Base-by-base conservation (phyloP, 257 asterid species). In the Leptodermis oblonga region DNA sequence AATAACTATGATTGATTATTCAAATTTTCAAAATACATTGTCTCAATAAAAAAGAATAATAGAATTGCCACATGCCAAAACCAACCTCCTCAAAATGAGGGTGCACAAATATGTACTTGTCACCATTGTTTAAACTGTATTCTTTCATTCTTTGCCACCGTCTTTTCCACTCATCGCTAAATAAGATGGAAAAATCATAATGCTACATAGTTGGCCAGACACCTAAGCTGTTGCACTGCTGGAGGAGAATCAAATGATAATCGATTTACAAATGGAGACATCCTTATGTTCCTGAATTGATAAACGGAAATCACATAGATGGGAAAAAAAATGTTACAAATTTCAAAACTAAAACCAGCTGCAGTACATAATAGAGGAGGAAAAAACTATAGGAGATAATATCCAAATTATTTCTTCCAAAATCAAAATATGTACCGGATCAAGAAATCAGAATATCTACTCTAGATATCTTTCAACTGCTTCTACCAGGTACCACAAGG, bases 81-180 rank as follows among this genome's bases (percentile, higher is more conserved):
- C 90, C 76, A 72, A 94, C 99, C 99, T 94, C 99, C 85, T 94
- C 99, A 76, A 86, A 94, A 70, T 98, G 99, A 79, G 91, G 99
- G 79, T 94, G 99, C 77, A 94, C 97, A 36, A 98, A 94, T 42
- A 94, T 82, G 62, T 94, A 94, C 69, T 91, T 94, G 72, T 97
- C 99, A 74, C 95, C 84, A 79, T 84, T 86, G 76, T 80, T 89
- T 76, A 84, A 87, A 84, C 98, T 94, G 41, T 70, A 85, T 65
- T 86, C 87, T 83, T 83, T 89, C 99, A 94, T 94, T 83, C 96
- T 88, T n/a, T 65, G 85, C 80, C 73, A 89, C 98, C 84, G 91
- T 77, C 41, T 77, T 60, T 82, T 89, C 89, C n/a, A 67, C 85
- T 93, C 79, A 94, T 74, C 74, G 83, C 78, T 74, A 83, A 78